Percentiles rank a stretch among this genome's conserved stretches.
Evolutionary conservation across 1,284 basidiomycete species (phyloP).

Genomic region (Trichosporon sp.): DNA sequence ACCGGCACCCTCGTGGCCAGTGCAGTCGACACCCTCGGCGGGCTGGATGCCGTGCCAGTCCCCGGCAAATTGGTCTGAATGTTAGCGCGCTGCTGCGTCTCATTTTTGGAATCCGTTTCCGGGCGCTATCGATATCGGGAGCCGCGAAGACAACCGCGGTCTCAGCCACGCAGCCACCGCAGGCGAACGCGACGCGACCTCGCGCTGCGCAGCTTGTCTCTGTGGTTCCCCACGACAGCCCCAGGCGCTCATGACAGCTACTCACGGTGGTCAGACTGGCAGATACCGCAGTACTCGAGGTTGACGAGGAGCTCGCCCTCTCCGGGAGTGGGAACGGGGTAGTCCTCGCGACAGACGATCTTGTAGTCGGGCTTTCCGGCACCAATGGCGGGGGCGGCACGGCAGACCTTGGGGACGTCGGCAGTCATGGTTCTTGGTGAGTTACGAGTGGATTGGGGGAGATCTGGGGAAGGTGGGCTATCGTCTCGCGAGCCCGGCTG

Average conservation of each 20-base stretch:
- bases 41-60: conserved; percentile 29
- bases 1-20: conserved; percentile 34
- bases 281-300: conserved; percentile 32
- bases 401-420: conserved; percentile 31
- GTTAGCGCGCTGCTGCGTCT: conserved; percentile 14
- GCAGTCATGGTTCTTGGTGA: conserved; percentile 19
- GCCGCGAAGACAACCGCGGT: background rate
- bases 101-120: background rate
- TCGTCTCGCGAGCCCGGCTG: background rate
- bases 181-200: background rate
- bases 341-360: conserved; percentile 30
- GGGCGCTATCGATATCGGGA: background rate
- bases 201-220: too few species aligned
- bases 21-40: conserved; percentile 28
- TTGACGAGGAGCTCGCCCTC: conserved; percentile 33
- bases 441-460: conserved; percentile 2
- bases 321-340: conserved; percentile 31
- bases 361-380: conserved; percentile 25
- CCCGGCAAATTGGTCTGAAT: conserved; percentile 27
- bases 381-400: conserved; percentile 30
- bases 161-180: background rate
- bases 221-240: too few species aligned
- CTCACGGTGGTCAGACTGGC: conserved; percentile 36
- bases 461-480: background rate
- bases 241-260: background rate